phyloP scores from a whole-genome alignment of 345 rosid genomes.

The Corymbia maculata region DNA sequence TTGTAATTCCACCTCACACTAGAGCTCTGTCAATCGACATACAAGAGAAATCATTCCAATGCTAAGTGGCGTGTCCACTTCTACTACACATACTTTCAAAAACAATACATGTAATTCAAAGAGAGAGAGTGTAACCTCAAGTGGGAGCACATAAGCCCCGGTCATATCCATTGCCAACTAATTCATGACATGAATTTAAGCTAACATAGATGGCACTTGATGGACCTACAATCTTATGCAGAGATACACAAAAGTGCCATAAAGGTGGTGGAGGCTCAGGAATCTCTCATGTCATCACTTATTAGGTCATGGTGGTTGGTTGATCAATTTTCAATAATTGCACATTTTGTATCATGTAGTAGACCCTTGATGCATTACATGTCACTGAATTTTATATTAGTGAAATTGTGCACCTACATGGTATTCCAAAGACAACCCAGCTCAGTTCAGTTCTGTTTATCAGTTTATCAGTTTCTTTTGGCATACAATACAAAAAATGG shows the following conservation, averaged over 20 bases:
- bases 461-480: background rate
- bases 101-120: background rate
- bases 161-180: background rate
- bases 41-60: background rate
- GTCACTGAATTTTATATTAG: background rate
- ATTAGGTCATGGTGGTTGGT: background rate
- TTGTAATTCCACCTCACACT: background rate
- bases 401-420: background rate
- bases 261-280: background rate
- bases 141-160: background rate
- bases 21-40: background rate
- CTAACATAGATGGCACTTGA: background rate
- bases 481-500: background rate
- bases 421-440: background rate
- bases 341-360: background rate
- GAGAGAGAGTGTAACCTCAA: background rate
- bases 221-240: background rate
- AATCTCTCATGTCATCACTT: background rate
- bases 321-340: rapidly evolving
- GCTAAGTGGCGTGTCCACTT: background rate
- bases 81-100: rapidly evolving
- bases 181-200: background rate
- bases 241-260: background rate
- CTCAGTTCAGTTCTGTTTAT: background rate
- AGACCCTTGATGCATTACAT: background rate